Base-by-base conservation (phyloP, 1,139 yeast genomes). In the Scheffersomyces illinoinensis region DNA sequence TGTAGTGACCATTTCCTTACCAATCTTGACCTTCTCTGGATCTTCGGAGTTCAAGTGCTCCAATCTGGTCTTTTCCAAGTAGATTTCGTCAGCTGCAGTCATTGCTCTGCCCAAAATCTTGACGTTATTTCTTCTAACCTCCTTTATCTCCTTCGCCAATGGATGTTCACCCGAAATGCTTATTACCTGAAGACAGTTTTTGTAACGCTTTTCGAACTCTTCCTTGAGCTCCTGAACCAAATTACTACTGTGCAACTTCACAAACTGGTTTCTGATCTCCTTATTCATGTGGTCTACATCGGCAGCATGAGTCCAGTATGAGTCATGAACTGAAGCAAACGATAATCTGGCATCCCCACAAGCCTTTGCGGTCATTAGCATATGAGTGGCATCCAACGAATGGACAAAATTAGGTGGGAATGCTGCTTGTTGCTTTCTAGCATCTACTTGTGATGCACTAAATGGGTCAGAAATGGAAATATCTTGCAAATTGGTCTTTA, bases 261-360 rank as follows among this genome's bases (percentile, higher is more conserved):
- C 90, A 74, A 95, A 95, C 60, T 91, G 88, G 52, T 90, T 87
- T 70, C 99, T 85, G 62, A 95, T 78, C 54, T 84, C 78, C n/a
- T 67, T 69, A 71, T 89, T 92, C 96, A 95, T 89, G 7, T 67
- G 71, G 63, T 88, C 89, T 47, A 95, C 87, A 70, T 91, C 96
- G 51, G 86, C 79, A 0, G 99, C 98, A 73, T 96, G 99, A 0
- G 99, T 93, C 99, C 99, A 95, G 72, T 91, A 95, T 0, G 98
- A 93, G 73, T 95, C 99, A 74, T 95, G 99, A 47, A 95, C 99
- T 0, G 98, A 89, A 0, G 99, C 98, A 80, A 96, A 95, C n/a
- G 87, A 79, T 57, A 95, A 73, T 0, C 85, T 86, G 4, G 72
- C 71, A 53, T 85, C 81, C n/a, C 89, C 86, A 73, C 98, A 93